Percentiles rank a stretch among this genome's conserved stretches.
Evolutionary conservation across 2,329 filamentous ascomycete genomes (phyloP).

Genomic region (Aspergillus aculeatus): DNA sequence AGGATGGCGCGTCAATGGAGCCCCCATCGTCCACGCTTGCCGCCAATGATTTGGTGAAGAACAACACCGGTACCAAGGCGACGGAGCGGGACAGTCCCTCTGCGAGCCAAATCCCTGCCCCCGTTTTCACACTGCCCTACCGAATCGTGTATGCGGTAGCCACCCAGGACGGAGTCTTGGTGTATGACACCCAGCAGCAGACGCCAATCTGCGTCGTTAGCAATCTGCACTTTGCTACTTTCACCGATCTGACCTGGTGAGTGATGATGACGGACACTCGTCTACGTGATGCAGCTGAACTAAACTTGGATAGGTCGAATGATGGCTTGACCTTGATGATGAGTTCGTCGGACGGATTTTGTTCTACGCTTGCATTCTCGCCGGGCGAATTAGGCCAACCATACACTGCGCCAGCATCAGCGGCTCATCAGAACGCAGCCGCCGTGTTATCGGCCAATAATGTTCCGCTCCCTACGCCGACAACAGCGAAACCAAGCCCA

Average conservation of each 20-base stretch:
- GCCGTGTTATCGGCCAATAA: constrained; percentile 56
- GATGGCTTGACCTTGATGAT: constrained; percentile 81
- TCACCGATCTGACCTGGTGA: constrained; percentile 94
- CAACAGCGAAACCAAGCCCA: constrained; percentile 56
- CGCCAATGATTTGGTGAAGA: constrained; percentile 51
- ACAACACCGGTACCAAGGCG: constrained; percentile 54
- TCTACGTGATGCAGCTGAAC: not conserved
- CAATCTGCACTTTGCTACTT: constrained; percentile 95
- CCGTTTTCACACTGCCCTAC: constrained; percentile 81
- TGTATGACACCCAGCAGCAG: constrained; percentile 97
- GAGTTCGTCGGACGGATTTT: constrained; percentile 98
- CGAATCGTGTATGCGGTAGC: constrained; percentile 95
- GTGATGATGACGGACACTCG: constrained; percentile 30
- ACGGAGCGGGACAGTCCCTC: constrained; percentile 52
- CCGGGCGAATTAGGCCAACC: constrained; percentile 80
- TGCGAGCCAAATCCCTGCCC: constrained; percentile 55
- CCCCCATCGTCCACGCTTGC: constrained; percentile 58
- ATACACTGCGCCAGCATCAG: constrained; percentile 57
- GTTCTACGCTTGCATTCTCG: constrained; percentile 82
- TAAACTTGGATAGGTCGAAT: constrained; percentile 59
- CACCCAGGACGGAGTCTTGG: constrained; percentile 88
- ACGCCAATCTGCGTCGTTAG: constrained; percentile 92
- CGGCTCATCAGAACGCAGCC: constrained; percentile 31
- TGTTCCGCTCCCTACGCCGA: constrained; percentile 70
- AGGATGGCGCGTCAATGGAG: constrained; percentile 65